Evolutionary conservation across 2,329 filamentous ascomycete species (phyloP), one percentile per base, ranked within the genome.

Genomic region (Botrytis fragariae): DNA sequence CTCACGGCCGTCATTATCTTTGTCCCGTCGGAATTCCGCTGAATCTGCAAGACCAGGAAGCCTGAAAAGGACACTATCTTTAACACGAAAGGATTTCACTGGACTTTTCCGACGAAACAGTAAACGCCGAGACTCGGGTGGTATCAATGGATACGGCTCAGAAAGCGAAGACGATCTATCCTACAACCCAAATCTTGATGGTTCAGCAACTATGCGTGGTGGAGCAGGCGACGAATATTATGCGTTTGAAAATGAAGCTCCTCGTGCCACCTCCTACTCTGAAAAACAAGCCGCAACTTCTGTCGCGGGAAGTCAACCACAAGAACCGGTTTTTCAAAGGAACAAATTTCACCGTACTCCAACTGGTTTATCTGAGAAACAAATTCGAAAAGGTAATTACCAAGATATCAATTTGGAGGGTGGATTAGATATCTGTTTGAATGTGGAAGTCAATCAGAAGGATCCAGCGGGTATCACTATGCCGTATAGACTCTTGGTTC

Each of bases 391-490:
- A 86, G 62, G 85, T 84, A 29, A 85, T 86, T 59, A 84, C 85
- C 85, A 85, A 61, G 86, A 88, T 16, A 88, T 98, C 74, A 90
- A 97, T 79, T 86, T 98, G 0, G 89, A 96, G 80, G 92, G 92
- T 44, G 94, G 94, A 0, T 85, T 99, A 16, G 94, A 98, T 77
- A 91, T 99, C 51, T 92, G 90, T 69, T 83, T 99, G 61, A 97
- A 98, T 78, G 90, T 97, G 75, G 96, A 99, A 83, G 90, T 98
- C 75, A 94, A 92, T 78, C 88, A 93, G 62, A 90, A 89, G 75
- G 94, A 99, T 78, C 95, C 96, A 0, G 88, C 92, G 0, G 97
- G 96, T 22, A 94, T 93, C 76, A 99, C 96, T 0, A 89, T 90
- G 69, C 93, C 94, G 14, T 99, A 99, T 81, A 87, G 94, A 57